These are phyloP conservation scores for Neurospora crassa DNA, from an alignment of 2,329 filamentous ascomycete species.

Conservation along the genomic window DNA sequence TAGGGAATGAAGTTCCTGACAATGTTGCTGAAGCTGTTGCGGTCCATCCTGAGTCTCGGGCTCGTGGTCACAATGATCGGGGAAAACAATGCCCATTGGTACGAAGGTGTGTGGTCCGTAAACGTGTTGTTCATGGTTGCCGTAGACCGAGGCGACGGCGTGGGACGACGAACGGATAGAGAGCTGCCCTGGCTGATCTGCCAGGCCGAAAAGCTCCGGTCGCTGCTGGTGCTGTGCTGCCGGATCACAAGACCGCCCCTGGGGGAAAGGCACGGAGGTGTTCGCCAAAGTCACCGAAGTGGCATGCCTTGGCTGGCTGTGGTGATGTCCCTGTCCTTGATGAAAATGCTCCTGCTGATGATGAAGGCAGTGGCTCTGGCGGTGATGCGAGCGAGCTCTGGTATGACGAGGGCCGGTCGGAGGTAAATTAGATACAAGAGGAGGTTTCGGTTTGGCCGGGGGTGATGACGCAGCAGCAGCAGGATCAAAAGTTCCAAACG, in stretches of 20 bases:
- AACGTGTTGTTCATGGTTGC: not conserved
- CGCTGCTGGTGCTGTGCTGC: not conserved
- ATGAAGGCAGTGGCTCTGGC: not conserved
- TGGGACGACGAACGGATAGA: not conserved
- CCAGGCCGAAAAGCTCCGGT: not conserved
- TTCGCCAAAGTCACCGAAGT: not conserved
- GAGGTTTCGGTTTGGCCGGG: not conserved
- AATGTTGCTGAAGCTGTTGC: not conserved
- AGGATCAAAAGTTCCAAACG: conserved; percentile 3
- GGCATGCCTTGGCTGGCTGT: not conserved
- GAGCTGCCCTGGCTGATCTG: not conserved
- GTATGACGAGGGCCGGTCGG: not conserved
- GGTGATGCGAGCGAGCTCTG: not conserved
- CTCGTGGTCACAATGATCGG: not conserved
- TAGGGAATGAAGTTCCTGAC: not conserved
- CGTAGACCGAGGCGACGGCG: not conserved
- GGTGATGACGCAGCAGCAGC: not conserved
- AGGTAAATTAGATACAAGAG: not conserved
- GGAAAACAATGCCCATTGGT: not conserved
- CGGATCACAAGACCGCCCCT: not conserved
- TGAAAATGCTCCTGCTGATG: not conserved
- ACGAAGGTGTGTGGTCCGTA: not conserved
- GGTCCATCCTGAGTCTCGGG: not conserved
- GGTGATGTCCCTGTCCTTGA: not conserved
- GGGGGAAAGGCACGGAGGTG: not conserved